Evolutionary conservation across 2,329 filamentous ascomycete genomes (phyloP).

Genomic region (Trichoderma endophyticum): DNA sequence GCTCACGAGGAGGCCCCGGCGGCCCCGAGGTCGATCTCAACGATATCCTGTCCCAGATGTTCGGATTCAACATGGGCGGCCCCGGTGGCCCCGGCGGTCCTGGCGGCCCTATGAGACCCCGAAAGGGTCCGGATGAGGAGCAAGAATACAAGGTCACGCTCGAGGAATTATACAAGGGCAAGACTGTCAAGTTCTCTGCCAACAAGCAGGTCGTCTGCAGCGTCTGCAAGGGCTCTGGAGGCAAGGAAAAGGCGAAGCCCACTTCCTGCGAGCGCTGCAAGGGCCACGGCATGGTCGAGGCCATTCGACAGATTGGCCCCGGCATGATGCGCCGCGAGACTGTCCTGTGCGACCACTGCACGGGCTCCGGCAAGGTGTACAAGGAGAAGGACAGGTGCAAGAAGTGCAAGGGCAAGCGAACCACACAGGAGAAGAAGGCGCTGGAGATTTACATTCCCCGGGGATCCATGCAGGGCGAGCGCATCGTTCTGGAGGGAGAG

Average conservation of each 20-base stretch:
- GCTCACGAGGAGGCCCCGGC: conserved; percentile 59
- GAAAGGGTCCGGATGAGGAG: conserved; percentile 78
- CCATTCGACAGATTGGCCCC: conserved; percentile 78
- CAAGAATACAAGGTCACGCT: conserved; percentile 87
- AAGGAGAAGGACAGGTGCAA: conserved; percentile 98
- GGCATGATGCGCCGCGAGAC: conserved; percentile 80
- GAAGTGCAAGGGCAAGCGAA: conserved; percentile 94
- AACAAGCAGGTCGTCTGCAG: conserved; percentile 91
- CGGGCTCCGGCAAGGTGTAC: conserved; percentile 79
- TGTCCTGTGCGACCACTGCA: conserved; percentile 77
- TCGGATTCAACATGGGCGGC: conserved; percentile 68
- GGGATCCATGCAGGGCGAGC: conserved; percentile 81
- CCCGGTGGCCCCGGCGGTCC: conserved; percentile 44
- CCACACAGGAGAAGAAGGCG: conserved; percentile 84
- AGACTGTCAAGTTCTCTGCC: conserved; percentile 93
- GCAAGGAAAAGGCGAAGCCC: conserved; percentile 86
- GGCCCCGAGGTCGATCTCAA: conserved; percentile 79
- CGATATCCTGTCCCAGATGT: conserved; percentile 92
- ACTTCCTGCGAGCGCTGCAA: conserved; percentile 80
- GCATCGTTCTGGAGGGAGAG: conserved; percentile 86
- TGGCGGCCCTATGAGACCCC: conserved; percentile 54
- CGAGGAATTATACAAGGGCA: conserved; percentile 97
- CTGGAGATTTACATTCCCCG: conserved; percentile 94
- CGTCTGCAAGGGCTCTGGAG: conserved; percentile 83
- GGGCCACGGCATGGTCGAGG: conserved; percentile 73